Evolutionary conservation across 1,284 basidiomycete genomes (phyloP).

Genomic region (Exobasidium cylindrosporum): DNA sequence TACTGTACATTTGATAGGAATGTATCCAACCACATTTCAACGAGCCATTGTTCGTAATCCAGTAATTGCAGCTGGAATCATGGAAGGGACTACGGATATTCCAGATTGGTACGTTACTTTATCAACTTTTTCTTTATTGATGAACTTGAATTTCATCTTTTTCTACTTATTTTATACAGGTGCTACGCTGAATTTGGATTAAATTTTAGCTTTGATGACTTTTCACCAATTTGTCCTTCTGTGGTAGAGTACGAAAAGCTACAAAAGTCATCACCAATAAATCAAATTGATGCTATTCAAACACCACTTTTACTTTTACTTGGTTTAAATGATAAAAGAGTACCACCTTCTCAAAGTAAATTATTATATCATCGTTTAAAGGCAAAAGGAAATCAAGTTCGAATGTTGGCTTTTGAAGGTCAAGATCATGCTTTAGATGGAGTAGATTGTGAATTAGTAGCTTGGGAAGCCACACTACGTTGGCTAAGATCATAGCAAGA

Average conservation of each 20-base stretch:
- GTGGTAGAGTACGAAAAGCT: conserved; percentile 58
- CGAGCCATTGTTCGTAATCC: conserved; percentile 69
- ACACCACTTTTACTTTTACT: conserved; percentile 65
- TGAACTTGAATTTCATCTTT: too few species aligned
- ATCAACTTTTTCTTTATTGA: too few species aligned
- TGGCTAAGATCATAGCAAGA: conserved; percentile 5
- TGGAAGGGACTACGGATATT: conserved; percentile 64
- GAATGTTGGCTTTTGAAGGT: conserved; percentile 18
- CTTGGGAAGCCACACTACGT: conserved; percentile 11
- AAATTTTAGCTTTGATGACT: conserved; percentile 50
- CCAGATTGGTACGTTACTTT: conserved; percentile 67
- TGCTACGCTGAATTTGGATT: conserved; percentile 64
- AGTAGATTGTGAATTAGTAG: conserved; percentile 16
- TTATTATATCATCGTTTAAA: conserved; percentile 33
- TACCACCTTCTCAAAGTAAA: conserved; percentile 66
- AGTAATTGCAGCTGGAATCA: conserved; percentile 64
- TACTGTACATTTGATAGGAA: conserved; percentile 65
- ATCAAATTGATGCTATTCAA: conserved; percentile 61
- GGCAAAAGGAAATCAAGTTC: neutral
- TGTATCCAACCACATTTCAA: conserved; percentile 64
- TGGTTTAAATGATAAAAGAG: conserved; percentile 66
- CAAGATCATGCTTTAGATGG: conserved; percentile 25
- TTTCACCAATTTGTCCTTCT: conserved; percentile 54
- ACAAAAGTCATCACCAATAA: conserved; percentile 64
- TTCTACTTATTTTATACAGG: conserved; percentile 27